These are phyloP conservation scores for Geotrichum histeridarum DNA, from an alignment of 1,139 yeast genomes.

Conservation along the genomic window DNA sequence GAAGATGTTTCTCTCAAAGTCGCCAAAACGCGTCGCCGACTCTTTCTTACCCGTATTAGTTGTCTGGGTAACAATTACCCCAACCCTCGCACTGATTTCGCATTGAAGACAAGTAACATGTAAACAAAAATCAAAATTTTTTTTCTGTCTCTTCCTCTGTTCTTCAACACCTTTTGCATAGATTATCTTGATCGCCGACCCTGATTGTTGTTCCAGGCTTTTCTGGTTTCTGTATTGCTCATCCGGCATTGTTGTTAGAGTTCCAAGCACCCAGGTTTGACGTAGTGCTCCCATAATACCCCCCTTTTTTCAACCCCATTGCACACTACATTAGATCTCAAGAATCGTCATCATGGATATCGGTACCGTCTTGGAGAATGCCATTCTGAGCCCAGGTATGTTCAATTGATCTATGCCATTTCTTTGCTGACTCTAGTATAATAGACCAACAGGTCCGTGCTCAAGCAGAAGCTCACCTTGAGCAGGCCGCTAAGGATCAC, in stretches of 20 bases:
- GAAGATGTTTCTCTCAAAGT: too few relatives aligned
- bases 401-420: background rate
- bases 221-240: constrained; percentile 5
- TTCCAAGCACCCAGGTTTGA: too few relatives aligned
- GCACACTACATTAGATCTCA: constrained; percentile 9
- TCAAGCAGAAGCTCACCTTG: constrained; percentile 75
- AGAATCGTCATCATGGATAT: constrained; percentile 51
- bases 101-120: background rate
- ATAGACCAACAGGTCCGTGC: constrained; percentile 61
- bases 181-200: background rate
- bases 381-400: constrained; percentile 38
- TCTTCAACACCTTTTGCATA: background rate
- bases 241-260: constrained; percentile 2
- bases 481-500: constrained; percentile 66
- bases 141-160: background rate
- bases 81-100: background rate
- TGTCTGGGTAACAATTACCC: background rate
- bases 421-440: background rate
- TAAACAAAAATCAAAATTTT: constrained; percentile 5
- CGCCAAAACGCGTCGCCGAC: too few relatives aligned
- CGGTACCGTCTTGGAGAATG: constrained; percentile 69
- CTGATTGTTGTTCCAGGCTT: background rate
- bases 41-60: background rate
- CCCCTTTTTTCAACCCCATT: constrained; percentile 2
- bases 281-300: background rate